These are phyloP conservation scores for Nitzschia inconspicua DNA, from an alignment of 108 stramenopile genomes.

Conservation along the genomic window DNA sequence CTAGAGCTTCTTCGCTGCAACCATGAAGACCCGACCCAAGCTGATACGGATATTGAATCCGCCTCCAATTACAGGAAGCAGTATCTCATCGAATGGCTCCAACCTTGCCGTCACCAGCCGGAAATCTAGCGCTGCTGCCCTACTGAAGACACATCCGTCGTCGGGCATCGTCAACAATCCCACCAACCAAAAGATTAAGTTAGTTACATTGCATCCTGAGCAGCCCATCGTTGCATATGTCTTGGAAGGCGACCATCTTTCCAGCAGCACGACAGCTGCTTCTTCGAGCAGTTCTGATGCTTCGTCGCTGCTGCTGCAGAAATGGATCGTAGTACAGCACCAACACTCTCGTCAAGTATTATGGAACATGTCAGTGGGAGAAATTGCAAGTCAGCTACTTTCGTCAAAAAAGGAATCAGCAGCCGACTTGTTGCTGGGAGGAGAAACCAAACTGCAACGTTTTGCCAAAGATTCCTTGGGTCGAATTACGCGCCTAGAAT, in stretches of 20 bases:
- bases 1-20: too few relatives aligned
- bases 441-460: constrained; percentile 11
- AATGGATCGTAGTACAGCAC: constrained; percentile 36
- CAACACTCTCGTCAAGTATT: constrained; percentile 16
- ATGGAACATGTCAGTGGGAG: constrained; percentile 17
- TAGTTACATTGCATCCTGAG: constrained; percentile 23
- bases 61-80: constrained; percentile 5
- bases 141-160: constrained; percentile 11
- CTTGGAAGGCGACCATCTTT: constrained; percentile 17
- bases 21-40: constrained; percentile 26
- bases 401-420: background rate
- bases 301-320: background rate
- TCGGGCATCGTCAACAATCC: background rate
- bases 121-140: constrained; percentile 5
- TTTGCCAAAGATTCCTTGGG: constrained; percentile 33
- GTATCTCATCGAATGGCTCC: background rate
- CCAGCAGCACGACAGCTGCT: too few relatives aligned
- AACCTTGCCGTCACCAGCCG: background rate
- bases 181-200: constrained; percentile 2
- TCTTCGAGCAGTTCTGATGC: too few relatives aligned
- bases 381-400: constrained; percentile 17
- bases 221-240: constrained; percentile 26
- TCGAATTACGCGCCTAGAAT: constrained; percentile 22
- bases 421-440: background rate
- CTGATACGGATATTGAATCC: constrained; percentile 23